Percentiles rank a stretch among this genome's conserved stretches.
These are phyloP conservation scores for Fusarium globosum DNA, from an alignment of 2,329 filamentous ascomycete species.

Conservation along the genomic window DNA sequence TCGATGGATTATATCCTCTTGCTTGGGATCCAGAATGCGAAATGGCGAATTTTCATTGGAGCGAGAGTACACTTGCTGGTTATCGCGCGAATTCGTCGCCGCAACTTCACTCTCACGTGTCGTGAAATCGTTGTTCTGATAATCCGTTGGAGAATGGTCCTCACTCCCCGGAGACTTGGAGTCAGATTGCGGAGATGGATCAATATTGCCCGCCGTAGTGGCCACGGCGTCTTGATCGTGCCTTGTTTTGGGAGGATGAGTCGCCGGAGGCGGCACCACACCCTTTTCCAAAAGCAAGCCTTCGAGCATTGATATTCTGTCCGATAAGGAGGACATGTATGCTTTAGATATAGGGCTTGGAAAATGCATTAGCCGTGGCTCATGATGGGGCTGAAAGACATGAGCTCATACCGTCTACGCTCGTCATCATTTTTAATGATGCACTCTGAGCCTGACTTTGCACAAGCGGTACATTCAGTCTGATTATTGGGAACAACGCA, in stretches of 20 bases:
- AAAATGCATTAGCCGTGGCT: not conserved
- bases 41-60: constrained; percentile 49
- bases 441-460: constrained; percentile 61
- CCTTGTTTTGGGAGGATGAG: constrained; percentile 64
- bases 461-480: constrained; percentile 63
- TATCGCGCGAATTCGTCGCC: constrained; percentile 31
- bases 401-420: constrained; percentile 57
- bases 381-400: not conserved
- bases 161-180: constrained; percentile 35
- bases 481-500: constrained; percentile 66
- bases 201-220: not conserved
- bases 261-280: constrained; percentile 60
- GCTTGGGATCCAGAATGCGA: constrained; percentile 53
- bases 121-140: constrained; percentile 48
- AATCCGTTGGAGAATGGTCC: constrained; percentile 49
- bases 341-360: constrained; percentile 66
- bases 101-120: constrained; percentile 43
- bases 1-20: constrained; percentile 60
- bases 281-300: constrained; percentile 62
- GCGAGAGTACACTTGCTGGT: constrained; percentile 36
- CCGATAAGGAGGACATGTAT: constrained; percentile 68
- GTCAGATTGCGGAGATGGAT: constrained; percentile 14
- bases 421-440: constrained; percentile 70
- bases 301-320: constrained; percentile 64
- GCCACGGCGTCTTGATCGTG: constrained; percentile 49